Evolutionary conservation across 352 stramenopile species (phyloP).

Genomic region (Aphanomyces invadans): DNA sequence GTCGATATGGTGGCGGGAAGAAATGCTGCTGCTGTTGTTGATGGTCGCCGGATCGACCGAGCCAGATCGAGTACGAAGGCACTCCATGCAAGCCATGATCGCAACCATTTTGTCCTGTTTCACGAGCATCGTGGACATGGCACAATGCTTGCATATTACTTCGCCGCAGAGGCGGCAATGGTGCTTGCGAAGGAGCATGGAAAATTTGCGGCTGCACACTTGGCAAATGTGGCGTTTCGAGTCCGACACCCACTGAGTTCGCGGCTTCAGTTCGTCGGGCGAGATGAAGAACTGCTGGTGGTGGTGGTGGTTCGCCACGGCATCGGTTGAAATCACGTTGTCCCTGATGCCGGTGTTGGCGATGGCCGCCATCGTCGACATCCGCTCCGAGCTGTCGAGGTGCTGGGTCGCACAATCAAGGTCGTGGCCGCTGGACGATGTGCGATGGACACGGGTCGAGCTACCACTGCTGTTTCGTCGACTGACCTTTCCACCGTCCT

Average conservation of each 20-base stretch:
- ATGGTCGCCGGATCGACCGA: neutral
- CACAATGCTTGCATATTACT: slow-evolving; percentile 82
- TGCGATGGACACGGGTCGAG: slow-evolving; percentile 36
- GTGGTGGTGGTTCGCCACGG: neutral
- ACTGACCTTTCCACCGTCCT: neutral
- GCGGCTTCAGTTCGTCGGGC: slow-evolving; percentile 53
- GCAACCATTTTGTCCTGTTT: neutral
- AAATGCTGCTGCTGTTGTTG: neutral
- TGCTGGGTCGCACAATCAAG: neutral
- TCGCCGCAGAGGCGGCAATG: slow-evolving; percentile 78
- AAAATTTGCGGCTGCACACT: slow-evolving; percentile 86
- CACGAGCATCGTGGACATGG: slow-evolving; percentile 18
- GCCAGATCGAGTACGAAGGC: neutral
- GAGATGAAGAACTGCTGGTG: neutral
- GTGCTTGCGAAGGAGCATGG: slow-evolving; percentile 83
- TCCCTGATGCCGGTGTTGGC: neutral
- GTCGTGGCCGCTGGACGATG: slow-evolving; percentile 23
- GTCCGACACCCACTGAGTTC: slow-evolving; percentile 81
- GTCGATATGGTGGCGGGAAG: neutral
- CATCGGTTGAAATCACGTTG: no score
- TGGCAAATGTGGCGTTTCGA: slow-evolving; percentile 79
- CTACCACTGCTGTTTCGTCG: slow-evolving; percentile 28
- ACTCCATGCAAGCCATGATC: neutral
- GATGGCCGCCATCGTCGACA: neutral
- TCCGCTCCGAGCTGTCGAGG: neutral